Base-by-base conservation (phyloP, 371 early-diverging fungal species). In the Mucor ambiguus region DNA sequence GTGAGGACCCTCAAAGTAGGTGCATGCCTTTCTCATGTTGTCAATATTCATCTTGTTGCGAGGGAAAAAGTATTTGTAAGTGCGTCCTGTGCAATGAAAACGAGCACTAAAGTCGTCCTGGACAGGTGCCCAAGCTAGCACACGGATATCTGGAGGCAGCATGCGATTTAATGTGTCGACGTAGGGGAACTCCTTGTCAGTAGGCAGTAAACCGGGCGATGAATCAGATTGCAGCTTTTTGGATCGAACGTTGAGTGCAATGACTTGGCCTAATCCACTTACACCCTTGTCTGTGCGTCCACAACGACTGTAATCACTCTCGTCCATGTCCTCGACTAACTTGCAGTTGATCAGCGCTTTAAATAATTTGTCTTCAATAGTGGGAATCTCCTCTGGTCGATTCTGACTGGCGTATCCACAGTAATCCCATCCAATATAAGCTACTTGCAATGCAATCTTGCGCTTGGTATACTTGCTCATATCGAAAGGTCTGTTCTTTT, bases 281-380 rank as follows among this genome's bases (percentile, higher is more conserved):
- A 99, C 98, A 0, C 98, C 98, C 58, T 92, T 90, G 76, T 98
- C 98, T 0, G 99, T 98, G 28, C 98, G 82, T 28, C 98, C 97
- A 75, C 96, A 96, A 28, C 95, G 86, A 54, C 89, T 84, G 74
- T 89, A 94, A 43, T 89, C 85, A 80, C 87, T 85, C 29, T 77
- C 64, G 4, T 81, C 68, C 2, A 87, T 86, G 52, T 82, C 77
- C 12, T 76, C 79, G 11, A 98, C 90, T 37, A 97, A 83, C 66
- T 85, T 85, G 55, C 93, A 86, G 1, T 79, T 86, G 38, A 84
- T 70, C 38, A 98, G 70, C 0, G 97, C 96, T 26, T 84, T 71
- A 67, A 95, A 94, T 9, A 97, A 67, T 55, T 88, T 85, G 9
- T 91, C 89, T 80, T 98, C 98, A 22, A 98, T 85, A 0, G 97